Base-by-base conservation (phyloP, 1,284 basidiomycete genomes). In the Sanguinoderma infundibulare region DNA sequence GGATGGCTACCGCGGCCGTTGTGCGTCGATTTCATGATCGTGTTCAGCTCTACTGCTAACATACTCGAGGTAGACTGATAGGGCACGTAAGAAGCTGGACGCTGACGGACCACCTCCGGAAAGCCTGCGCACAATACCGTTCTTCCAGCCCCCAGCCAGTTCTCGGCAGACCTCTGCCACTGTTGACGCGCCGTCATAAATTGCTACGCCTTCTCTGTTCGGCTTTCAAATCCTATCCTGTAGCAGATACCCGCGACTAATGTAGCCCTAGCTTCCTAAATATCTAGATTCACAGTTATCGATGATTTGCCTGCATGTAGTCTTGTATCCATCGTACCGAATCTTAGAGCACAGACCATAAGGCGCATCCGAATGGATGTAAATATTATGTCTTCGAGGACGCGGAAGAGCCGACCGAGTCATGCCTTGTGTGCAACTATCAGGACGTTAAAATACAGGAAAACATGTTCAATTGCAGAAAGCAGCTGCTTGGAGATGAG, bases 101-200 rank as follows among this genome's bases (percentile, higher is more conserved):
- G 83, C 83, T 1, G 79, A 84, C 65, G 87, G 86, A 2, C 83
- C 85, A 62, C 70, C 80, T 1, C 83, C 87, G 14, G 79, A 84
- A 30, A 83, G 83, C 70, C 63, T 91, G 52, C 83, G 90, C 40
- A 90, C 83, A 2, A 91, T 91, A 65, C 89, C 89, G 20, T 83
- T 83, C 61, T 91, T 85, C 71, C 80, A 81, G 32, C 63, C 69
- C 28, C 66, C 69, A 26, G 9, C 55, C 6, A 61, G 57, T 17
- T 28, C 38, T 7, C 57, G 40, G 53, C 53, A 54, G 40, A 54
- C 30, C 8, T 22, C 50, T 5, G 42, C 50, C 6, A 3, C 36
- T 6, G 38, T 55, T 6, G 60, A 54, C 15, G 24, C 49, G 24
- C 15, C 42, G 7, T 26, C 54, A 8, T 55, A 55, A n/a, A n/a